These are phyloP conservation scores for Schwanniomyces occidentalis DNA, from an alignment of 805 yeast genomes.

Conservation along the genomic window DNA sequence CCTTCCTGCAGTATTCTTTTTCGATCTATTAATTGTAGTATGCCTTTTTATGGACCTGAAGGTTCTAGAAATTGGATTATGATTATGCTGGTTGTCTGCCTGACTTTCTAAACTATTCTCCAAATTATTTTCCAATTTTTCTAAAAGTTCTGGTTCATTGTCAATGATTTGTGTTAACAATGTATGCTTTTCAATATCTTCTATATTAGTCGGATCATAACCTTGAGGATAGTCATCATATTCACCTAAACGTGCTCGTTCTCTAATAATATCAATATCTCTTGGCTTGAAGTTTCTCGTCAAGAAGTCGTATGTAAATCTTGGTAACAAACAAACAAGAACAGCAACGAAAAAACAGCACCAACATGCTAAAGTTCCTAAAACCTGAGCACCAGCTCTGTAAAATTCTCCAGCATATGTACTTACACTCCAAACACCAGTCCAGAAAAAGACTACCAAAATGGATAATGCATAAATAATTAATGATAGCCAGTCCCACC, in stretches of 20 bases:
- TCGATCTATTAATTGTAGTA: conserved; percentile 27
- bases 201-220: conserved; percentile 54
- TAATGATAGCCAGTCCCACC: conserved; percentile 77
- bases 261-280: conserved; percentile 73
- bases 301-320: conserved; percentile 52
- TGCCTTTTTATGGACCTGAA: conserved; percentile 36
- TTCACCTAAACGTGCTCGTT: conserved; percentile 53
- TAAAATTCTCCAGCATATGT: conserved; percentile 58
- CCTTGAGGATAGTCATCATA: conserved; percentile 50
- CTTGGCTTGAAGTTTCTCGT: conserved; percentile 56
- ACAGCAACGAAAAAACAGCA: conserved; percentile 57
- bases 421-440: conserved; percentile 72
- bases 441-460: conserved; percentile 67
- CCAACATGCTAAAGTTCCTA: conserved; percentile 68
- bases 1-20: conserved; percentile 18
- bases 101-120: conserved; percentile 9
- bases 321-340: conserved; percentile 57
- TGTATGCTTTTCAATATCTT: conserved; percentile 41
- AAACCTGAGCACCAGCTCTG: conserved; percentile 60
- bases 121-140: conserved; percentile 30
- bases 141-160: conserved; percentile 34
- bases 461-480: conserved; percentile 55
- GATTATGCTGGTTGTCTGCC: conserved; percentile 5
- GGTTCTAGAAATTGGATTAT: conserved; percentile 25
- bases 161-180: conserved; percentile 31